Evolutionary conservation across 352 stramenopile genomes (phyloP).

Genomic region (Phytophthora europaea): DNA sequence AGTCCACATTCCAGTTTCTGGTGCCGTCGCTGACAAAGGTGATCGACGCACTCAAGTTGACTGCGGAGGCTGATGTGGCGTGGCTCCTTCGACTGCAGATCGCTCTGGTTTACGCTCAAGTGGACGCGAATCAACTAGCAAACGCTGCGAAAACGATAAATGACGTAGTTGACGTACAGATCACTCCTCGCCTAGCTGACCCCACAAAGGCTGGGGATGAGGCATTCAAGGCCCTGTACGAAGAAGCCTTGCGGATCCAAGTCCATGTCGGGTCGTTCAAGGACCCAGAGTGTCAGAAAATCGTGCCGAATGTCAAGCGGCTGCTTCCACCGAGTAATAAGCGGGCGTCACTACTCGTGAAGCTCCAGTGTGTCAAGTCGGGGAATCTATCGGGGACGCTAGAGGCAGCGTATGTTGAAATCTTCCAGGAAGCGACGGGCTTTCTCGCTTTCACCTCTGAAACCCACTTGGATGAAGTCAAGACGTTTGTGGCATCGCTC

Average conservation of each 20-base stretch:
- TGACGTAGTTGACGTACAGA: constrained; percentile 74
- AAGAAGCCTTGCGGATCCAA: constrained; percentile 75
- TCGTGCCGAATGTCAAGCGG: constrained; percentile 71
- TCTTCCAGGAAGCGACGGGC: constrained; percentile 70
- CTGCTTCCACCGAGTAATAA: constrained; percentile 48
- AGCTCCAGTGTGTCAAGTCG: constrained; percentile 76
- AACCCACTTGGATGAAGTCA: constrained; percentile 50
- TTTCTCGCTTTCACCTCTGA: constrained; percentile 45
- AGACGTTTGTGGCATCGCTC: constrained; percentile 43
- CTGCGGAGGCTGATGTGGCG: constrained; percentile 73
- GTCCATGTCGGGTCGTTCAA: constrained; percentile 82
- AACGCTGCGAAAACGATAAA: constrained; percentile 69
- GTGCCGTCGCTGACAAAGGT: constrained; percentile 69
- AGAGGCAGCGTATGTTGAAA: constrained; percentile 62
- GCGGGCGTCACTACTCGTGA: constrained; percentile 56
- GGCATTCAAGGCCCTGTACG: constrained; percentile 53
- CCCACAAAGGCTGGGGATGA: constrained; percentile 30
- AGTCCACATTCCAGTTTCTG: constrained; percentile 78
- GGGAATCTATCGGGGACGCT: constrained; percentile 44
- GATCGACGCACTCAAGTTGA: constrained; percentile 74
- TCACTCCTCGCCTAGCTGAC: constrained; percentile 53
- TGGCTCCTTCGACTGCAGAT: constrained; percentile 80
- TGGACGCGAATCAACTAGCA: constrained; percentile 73
- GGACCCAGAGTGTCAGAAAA: constrained; percentile 82
- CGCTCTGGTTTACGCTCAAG: constrained; percentile 70